Evolutionary conservation across 148 eudicot species (phyloP), one percentile per base, ranked within the genome.

Genomic region (Rhododendron mucronatum): DNA sequence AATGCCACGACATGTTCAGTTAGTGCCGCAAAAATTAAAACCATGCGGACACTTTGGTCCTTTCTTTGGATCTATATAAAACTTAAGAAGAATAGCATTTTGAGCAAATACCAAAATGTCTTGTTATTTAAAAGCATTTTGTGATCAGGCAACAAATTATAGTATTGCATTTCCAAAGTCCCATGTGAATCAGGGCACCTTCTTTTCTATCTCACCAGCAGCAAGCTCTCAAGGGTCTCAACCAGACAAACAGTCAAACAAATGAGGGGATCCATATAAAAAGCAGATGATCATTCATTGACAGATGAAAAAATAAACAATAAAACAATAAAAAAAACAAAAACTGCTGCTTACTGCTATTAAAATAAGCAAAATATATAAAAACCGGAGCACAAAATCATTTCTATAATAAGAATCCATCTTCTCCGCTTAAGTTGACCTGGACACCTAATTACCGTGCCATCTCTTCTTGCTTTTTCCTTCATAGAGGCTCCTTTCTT

Each of bases 161-260:
- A 23, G 28, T 63, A 67, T 80, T 69, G 73, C 45, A 86, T 71
- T 69, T 41, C 81, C 78, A 76, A 14, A 45, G 51, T 55, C 84
- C 55, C 48, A 50, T 48, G 67, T 47, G 84, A 33, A 69, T 37
- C 53, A 30, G 84, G 78, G 30, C 80, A 57, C 65, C 67, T 86
- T 86, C 73, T 81, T 71, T 80, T 9, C 73, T 65, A 65, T 65
- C 73, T n/a, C 73, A n/a, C 21, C 81, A 71, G 84, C 73, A 81
- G 71, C 88, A 71, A 86, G 76, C 65, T 53, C 88, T 53, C 47
- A 28, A 80, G 86, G 37, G 91, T 91, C 90, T 80, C 61, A 26
- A 87, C 90, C 86, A 89, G 92, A 86, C 89, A 91, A 81, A 65
- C 88, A 85, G 91, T 92, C 92, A 92, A 92, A 88, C 88, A 83